These are phyloP conservation scores for Podospora pseudocomata DNA, from an alignment of 495 filamentous ascomycete species.

Conservation along the genomic window DNA sequence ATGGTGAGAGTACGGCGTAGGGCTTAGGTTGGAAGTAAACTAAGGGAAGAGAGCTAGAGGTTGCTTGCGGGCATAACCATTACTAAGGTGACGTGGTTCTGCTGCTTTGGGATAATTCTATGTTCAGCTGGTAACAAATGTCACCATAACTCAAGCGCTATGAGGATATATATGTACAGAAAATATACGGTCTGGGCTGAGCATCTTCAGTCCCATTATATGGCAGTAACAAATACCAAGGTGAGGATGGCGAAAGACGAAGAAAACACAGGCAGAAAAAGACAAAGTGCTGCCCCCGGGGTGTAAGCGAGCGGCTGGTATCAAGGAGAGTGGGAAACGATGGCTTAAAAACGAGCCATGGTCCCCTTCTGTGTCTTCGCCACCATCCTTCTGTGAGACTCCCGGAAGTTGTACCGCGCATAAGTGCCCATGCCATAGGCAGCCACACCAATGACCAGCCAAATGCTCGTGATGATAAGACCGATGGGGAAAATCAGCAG, in stretches of 20 bases:
- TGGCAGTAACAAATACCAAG: not conserved
- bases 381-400: conserved; percentile 55
- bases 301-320: not conserved
- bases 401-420: conserved; percentile 59
- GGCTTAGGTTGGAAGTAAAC: not conserved
- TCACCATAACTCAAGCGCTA: not conserved
- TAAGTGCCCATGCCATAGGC: conserved; percentile 61
- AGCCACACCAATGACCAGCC: conserved; percentile 52
- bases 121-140: not conserved
- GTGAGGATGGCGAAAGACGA: not conserved
- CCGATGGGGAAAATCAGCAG: conserved; percentile 67
- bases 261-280: not conserved
- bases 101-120: not conserved
- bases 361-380: conserved; percentile 38
- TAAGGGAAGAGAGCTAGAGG: no score
- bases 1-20: not conserved
- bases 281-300: not conserved
- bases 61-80: no score
- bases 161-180: not conserved
- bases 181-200: not conserved
- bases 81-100: not conserved
- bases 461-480: conserved; percentile 60
- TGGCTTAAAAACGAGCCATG: conserved; percentile 32
- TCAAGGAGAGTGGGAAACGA: not conserved
- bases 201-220: not conserved